A percentile compares a stretch with the other conserved stretches of the same genome.
phyloP scores from a whole-genome alignment of 345 rosid genomes.

The Brassica rapa region DNA sequence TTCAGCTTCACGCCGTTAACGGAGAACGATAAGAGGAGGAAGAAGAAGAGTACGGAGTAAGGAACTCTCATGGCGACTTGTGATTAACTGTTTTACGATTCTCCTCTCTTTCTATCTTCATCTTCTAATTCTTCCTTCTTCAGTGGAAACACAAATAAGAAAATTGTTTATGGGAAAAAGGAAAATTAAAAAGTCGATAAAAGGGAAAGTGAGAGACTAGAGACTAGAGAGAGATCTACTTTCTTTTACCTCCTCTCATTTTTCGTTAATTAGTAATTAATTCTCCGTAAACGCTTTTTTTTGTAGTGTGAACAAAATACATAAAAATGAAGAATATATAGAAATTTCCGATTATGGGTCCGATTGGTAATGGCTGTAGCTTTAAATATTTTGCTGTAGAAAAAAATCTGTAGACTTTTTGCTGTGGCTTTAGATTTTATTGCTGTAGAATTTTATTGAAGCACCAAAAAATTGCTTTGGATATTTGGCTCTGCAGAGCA shows the following conservation, averaged over 20 bases:
- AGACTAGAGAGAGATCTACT: conserved; percentile 59
- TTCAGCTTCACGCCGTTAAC: conserved; percentile 6
- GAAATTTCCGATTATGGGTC: too few relatives aligned
- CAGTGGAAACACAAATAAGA: conserved; percentile 15
- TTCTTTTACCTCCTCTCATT: neutral
- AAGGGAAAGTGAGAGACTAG: conserved; percentile 17
- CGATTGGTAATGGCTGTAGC: too few relatives aligned
- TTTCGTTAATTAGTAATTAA: neutral
- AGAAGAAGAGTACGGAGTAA: conserved; percentile 39
- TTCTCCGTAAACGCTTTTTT: neutral
- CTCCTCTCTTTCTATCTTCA: conserved; percentile 53
- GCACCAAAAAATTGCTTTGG: too few relatives aligned
- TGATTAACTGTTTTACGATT: conserved; percentile 40
- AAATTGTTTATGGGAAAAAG: neutral
- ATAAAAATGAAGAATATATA: neutral
- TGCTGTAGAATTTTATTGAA: too few relatives aligned
- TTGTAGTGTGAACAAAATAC: conserved; percentile 18
- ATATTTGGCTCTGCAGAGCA: too few relatives aligned
- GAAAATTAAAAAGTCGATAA: neutral
- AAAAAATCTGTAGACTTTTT: too few relatives aligned
- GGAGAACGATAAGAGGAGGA: conserved; percentile 4
- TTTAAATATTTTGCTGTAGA: too few relatives aligned
- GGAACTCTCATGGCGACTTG: conserved; percentile 61
- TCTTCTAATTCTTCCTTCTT: conserved; percentile 33
- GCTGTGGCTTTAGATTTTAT: too few relatives aligned